Percentiles rank a stretch among this genome's conserved stretches.
Conservation (phyloP, 2,329 filamentous ascomycete species). For the Fusarium sp. region DNA sequence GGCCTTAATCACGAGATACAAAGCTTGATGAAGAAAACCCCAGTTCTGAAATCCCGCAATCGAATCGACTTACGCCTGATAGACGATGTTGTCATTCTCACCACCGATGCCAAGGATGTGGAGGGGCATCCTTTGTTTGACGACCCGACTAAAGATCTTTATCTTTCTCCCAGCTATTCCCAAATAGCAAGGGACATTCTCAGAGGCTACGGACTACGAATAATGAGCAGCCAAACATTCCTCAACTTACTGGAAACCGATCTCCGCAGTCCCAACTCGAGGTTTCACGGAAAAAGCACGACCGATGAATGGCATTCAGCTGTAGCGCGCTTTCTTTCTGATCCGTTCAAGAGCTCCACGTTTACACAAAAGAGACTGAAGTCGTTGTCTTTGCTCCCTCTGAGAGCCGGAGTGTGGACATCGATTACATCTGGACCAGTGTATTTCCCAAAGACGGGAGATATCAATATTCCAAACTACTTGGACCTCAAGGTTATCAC, state of each 20-base stretch:
- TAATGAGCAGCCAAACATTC: accelerated
- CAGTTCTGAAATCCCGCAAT: not conserved
- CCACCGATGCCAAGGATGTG: not conserved
- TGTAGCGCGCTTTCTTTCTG: not conserved
- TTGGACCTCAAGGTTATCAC: not conserved
- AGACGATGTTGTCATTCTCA: not conserved
- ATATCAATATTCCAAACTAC: not conserved
- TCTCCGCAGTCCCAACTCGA: not conserved
- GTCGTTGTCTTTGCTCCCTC: constrained; percentile 4
- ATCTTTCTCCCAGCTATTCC: constrained; percentile 2
- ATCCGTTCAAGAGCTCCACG: accelerated
- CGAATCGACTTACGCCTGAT: not conserved
- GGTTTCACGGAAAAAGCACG: accelerated
- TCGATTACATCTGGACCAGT: not conserved
- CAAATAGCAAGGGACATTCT: not conserved
- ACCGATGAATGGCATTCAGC: not conserved
- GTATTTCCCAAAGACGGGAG: constrained; percentile 3
- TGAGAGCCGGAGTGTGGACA: not conserved
- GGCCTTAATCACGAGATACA: not conserved
- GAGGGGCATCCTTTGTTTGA: constrained; percentile 8
- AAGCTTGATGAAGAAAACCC: not conserved
- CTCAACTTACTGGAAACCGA: not conserved
- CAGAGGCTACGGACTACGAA: not conserved
- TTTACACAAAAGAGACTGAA: not conserved
- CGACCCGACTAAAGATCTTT: constrained; percentile 1